phyloP scores from a whole-genome alignment of 305 asterid species.

The Ilex paraguariensis region DNA sequence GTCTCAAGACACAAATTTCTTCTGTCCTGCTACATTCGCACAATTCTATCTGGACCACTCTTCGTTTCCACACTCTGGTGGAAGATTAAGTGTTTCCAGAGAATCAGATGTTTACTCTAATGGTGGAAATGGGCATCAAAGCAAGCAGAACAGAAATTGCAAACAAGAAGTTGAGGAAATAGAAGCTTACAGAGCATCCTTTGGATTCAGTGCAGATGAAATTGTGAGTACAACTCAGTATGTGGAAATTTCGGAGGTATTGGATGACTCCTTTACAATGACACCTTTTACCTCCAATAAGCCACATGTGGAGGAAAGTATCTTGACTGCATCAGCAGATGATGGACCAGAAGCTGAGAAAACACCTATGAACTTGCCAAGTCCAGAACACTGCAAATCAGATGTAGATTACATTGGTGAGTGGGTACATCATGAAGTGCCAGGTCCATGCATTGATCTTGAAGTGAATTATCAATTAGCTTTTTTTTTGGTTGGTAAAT shows the following conservation, averaged over 20 bases:
- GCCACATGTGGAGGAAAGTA: slow-evolving; percentile 31
- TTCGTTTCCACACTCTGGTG: slow-evolving; percentile 75
- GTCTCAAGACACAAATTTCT: slow-evolving; percentile 83
- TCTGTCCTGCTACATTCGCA: slow-evolving; percentile 97
- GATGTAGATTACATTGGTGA: slow-evolving; percentile 27
- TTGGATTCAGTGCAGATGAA: slow-evolving; percentile 99
- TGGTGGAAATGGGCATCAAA: slow-evolving; percentile 55
- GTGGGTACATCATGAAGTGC: slow-evolving; percentile 29
- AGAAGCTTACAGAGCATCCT: slow-evolving; percentile 99
- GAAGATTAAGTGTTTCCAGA: slow-evolving; percentile 83
- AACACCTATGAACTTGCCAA: slow-evolving; percentile 25
- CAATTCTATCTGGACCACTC: slow-evolving; percentile 90
- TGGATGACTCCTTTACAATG: slow-evolving; percentile 75
- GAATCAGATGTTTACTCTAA: slow-evolving; percentile 82
- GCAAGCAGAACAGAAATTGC: slow-evolving; percentile 52
- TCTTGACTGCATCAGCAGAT: slow-evolving; percentile 24
- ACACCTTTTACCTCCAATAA: slow-evolving; percentile 38
- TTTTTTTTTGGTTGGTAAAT: background rate
- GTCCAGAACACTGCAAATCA: slow-evolving; percentile 41
- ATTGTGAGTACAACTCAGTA: slow-evolving; percentile 77
- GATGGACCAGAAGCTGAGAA: slow-evolving; percentile 30
- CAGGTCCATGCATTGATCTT: slow-evolving; percentile 20
- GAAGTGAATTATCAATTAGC: slow-evolving; percentile 36
- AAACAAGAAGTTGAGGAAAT: slow-evolving; percentile 85
- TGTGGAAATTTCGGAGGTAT: slow-evolving; percentile 84